These are phyloP conservation scores for Penicillium griseofulvum DNA, from an alignment of 2,329 filamentous ascomycete genomes.

Conservation along the genomic window DNA sequence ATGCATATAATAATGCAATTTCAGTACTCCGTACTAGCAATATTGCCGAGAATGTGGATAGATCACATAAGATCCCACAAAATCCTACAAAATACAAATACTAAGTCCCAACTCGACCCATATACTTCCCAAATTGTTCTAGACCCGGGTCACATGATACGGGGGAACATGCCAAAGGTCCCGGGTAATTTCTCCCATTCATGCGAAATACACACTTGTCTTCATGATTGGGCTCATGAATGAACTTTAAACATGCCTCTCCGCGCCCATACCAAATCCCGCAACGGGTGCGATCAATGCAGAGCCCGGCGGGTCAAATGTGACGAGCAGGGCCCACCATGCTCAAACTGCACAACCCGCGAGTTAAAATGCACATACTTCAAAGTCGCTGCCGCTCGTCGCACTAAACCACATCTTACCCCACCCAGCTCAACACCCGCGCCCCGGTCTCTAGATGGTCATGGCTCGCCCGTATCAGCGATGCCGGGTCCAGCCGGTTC, in stretches of 20 bases:
- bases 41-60: background rate
- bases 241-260: slow-evolving; percentile 10
- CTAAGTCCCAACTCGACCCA: background rate
- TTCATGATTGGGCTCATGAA: slow-evolving; percentile 4
- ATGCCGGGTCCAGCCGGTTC: background rate
- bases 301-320: slow-evolving; percentile 26
- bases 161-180: background rate
- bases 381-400: slow-evolving; percentile 11
- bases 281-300: slow-evolving; percentile 26
- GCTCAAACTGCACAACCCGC: slow-evolving; percentile 30
- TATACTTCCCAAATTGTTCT: background rate
- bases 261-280: slow-evolving; percentile 23
- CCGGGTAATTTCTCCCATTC: background rate
- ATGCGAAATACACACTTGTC: background rate
- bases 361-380: slow-evolving; percentile 26
- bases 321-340: slow-evolving; percentile 33
- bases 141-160: slow-evolving; percentile 7
- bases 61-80: background rate
- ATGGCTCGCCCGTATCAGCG: background rate
- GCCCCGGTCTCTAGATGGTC: background rate
- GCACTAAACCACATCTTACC: background rate
- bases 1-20: background rate
- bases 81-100: background rate
- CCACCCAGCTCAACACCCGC: background rate
- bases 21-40: background rate